Conservation (phyloP, 2,329 filamentous ascomycete genomes). For the Acarospora socialis region DNA sequence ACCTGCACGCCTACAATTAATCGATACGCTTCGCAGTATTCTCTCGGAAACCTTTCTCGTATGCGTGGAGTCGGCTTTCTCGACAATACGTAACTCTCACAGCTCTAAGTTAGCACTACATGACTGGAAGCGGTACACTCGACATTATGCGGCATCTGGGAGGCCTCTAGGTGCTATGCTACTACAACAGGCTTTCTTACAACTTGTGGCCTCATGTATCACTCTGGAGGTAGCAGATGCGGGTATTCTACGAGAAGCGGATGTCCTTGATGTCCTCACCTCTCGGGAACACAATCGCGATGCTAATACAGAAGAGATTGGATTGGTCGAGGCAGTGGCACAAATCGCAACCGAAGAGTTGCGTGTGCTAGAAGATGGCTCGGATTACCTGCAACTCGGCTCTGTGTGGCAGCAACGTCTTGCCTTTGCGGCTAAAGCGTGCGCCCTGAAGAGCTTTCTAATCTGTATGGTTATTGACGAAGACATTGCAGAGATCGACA, state of each 20-base stretch:
- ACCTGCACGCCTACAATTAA: constrained; percentile 56
- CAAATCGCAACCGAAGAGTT: constrained; percentile 70
- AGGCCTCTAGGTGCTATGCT: constrained; percentile 84
- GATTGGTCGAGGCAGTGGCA: constrained; percentile 44
- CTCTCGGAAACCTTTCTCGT: constrained; percentile 76
- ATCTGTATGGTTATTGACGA: constrained; percentile 76
- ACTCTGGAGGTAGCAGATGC: constrained; percentile 56
- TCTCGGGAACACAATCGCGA: constrained; percentile 29
- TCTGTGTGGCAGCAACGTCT: constrained; percentile 77
- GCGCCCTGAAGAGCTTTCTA: constrained; percentile 67
- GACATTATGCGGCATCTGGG: constrained; percentile 65
- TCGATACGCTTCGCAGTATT: constrained; percentile 56
- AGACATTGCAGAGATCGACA: constrained; percentile 63
- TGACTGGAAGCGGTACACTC: constrained; percentile 78
- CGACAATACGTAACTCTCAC: constrained; percentile 70
- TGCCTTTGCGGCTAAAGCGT: constrained; percentile 72
- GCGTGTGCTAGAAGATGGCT: constrained; percentile 70
- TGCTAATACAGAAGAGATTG: constrained; percentile 33
- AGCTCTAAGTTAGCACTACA: constrained; percentile 50
- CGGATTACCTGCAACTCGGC: constrained; percentile 77
- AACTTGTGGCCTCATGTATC: constrained; percentile 63
- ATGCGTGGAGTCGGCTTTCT: constrained; percentile 77
- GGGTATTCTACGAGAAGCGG: constrained; percentile 42
- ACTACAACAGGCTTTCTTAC: constrained; percentile 76
- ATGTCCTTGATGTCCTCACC: constrained; percentile 63